Conservation (phyloP, 805 yeast genomes). For the Limtongia smithiae region DNA sequence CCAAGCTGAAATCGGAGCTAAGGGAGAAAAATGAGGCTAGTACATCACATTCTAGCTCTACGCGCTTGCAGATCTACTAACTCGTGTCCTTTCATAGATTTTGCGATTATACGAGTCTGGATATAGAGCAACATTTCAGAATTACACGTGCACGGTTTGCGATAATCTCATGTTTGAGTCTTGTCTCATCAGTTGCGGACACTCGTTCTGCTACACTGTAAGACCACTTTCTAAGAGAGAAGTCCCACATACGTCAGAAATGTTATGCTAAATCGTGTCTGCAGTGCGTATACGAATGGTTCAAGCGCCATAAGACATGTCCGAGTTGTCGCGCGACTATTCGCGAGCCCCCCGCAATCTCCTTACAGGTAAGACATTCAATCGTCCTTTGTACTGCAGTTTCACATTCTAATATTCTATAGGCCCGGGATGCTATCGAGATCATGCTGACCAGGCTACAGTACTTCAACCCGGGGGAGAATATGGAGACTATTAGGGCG, state of each 20-base stretch:
- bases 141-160: constrained; percentile 20
- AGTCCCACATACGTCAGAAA: too few relatives aligned
- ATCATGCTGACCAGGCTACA: constrained; percentile 6
- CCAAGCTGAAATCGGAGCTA: constrained; percentile 12
- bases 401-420: not conserved
- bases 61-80: too few relatives aligned
- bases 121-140: constrained; percentile 1
- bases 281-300: constrained; percentile 27
- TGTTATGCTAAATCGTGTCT: too few relatives aligned
- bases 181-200: constrained; percentile 28
- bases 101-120: constrained; percentile 6
- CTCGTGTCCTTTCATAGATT: constrained; percentile 8
- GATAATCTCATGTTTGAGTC: constrained; percentile 27
- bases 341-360: constrained; percentile 8
- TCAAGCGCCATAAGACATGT: constrained; percentile 15
- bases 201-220: constrained; percentile 28
- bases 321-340: constrained; percentile 22
- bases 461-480: constrained; percentile 13
- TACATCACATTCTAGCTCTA: not conserved
- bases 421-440: constrained; percentile 15
- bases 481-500: constrained; percentile 1
- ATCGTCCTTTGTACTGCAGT: not conserved
- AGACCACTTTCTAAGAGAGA: not conserved
- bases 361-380: constrained; percentile 14
- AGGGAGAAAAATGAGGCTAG: constrained; percentile 21